Base-by-base conservation (phyloP, 805 yeast species). In the Blastobotrys muscicola region DNA sequence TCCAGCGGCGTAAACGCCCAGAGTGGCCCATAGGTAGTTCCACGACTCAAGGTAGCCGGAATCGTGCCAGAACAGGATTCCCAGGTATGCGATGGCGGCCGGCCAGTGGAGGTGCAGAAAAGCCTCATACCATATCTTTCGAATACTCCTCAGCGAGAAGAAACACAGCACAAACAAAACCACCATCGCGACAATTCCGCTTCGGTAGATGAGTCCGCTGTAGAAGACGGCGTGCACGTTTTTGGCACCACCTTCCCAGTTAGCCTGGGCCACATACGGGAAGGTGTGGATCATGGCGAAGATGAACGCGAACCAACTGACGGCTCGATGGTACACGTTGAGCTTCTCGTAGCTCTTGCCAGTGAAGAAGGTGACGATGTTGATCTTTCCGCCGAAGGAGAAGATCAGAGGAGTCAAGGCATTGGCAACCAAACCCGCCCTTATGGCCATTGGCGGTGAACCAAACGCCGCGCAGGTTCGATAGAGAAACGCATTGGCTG, bases 31-130 rank as follows among this genome's bases (percentile, higher is more conserved):
- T 26, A 50, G 42, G 34, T 47, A 50, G 10, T 29, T 26, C 51
- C 51, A 48, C 4, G 53, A 47, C 33, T 44, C 42, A n/a, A 48
- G 37, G 2, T 32, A 9, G 13, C 35, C 38, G 16, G 16, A 43
- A 29, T 38, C 42, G 33, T 50, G 54, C 49, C 50, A 50, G 30
- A 39, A 44, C 38, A 50, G 29, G 10, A 50, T 36, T 6, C 50
- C 54, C 31, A 45, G 29, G 36, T 46, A 50, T 4, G 44, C 47
- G 4, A 50, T 33, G 8, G 45, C 52, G 10, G 43, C 46, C 4
- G 51, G 52, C 54, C 54, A 50, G 40, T 50, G 54, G 11, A 49
- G 34, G 29, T 39, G 43, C 15, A 50, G 31, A 41, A 50, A 50
- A 20, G 39, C 23, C 40, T 50, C 54, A 32, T 50, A 50, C 34